These are phyloP conservation scores for Trypanosoma caninum DNA, from an alignment of 208 protist species.

Conservation along the genomic window DNA sequence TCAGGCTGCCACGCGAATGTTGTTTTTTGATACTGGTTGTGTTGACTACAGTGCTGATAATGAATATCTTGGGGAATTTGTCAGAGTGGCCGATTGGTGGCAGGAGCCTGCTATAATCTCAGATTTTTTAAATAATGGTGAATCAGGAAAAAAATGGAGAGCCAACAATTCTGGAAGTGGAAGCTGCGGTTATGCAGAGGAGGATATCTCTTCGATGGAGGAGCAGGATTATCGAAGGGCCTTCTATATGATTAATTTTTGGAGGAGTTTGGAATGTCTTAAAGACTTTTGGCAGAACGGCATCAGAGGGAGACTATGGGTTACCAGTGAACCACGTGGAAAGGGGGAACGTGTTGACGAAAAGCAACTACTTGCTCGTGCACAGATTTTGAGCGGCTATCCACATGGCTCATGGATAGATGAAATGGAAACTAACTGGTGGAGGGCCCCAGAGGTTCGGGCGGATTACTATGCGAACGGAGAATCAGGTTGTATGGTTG, in stretches of 20 bases:
- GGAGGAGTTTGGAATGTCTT: constrained; percentile 11
- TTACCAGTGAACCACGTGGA: constrained; percentile 2
- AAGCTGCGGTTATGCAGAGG: not conserved
- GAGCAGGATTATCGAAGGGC: constrained; percentile 13
- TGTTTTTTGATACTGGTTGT: constrained; percentile 21
- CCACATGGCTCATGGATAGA: constrained; percentile 15
- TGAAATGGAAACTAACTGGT: constrained; percentile 31
- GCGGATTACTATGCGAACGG: constrained; percentile 29
- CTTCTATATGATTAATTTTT: constrained; percentile 21
- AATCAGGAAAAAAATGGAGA: constrained; percentile 19
- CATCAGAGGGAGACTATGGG: constrained; percentile 24
- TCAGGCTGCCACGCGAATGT: constrained; percentile 18
- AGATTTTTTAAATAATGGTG: constrained; percentile 24
- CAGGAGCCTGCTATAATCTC: constrained; percentile 24
- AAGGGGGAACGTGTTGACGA: constrained; percentile 19
- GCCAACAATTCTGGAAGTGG: constrained; percentile 21
- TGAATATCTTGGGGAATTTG: constrained; percentile 20
- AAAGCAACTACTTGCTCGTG: constrained; percentile 17
- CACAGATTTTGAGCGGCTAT: constrained; percentile 20
- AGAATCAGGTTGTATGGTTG: constrained; percentile 19
- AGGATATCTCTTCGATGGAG: not conserved
- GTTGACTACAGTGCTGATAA: constrained; percentile 18
- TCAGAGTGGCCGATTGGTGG: constrained; percentile 22
- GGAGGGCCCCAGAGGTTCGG: constrained; percentile 29
- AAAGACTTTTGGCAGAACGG: constrained; percentile 21